Evolutionary conservation across 805 yeast genomes (phyloP), one percentile per base, ranked within the genome.

Genomic region (Saccharomyces eubayanus): DNA sequence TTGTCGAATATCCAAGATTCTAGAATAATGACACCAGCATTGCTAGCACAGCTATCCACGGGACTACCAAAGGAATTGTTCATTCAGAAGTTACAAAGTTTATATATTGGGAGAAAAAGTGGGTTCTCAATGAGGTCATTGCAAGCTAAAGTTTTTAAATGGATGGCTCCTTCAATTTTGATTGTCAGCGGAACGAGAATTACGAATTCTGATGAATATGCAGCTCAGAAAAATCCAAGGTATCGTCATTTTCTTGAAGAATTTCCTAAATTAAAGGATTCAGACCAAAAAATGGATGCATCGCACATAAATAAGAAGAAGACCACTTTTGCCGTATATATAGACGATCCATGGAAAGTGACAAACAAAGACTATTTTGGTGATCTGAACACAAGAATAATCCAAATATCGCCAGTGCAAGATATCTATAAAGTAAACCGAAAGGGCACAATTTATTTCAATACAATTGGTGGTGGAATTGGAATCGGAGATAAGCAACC

Each of bases 111-210:
- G 0, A 72, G 89, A 9, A 85, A 67, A 31, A 58, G 61, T 50
- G 98, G 98, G 1, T 92, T 87, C 66, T 88, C 96, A 0, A 88
- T 91, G 78, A 73, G 96, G 30, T 85, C 96, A 0, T 78, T 92
- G 54, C 96, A 91, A 69, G 79, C 85, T 53, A 88, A 84, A 57
- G 86, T 85, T 0, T 82, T 89, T 73, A 89, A 90, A 61, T 92
- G 97, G 96, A 83, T 81, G 60, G 94, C 96, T 0, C 96, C 97
- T 0, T 81, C 96, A 0, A 66, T 92, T 1, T 59, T 91, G 8
- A 55, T 91, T 0, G 73, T 92, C 0, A 77, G 81, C 2, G 98
- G 97, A 0, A 77, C 75, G 59, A 65, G 81, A 48, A 65, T 84
- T 10, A 41, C 51, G 4, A 59, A 67, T 56, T 70, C 64, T 51